Evolutionary conservation across 331 rosid genomes (phyloP), one percentile per base, ranked within the genome.

Genomic region (Phaseolus coccineus): DNA sequence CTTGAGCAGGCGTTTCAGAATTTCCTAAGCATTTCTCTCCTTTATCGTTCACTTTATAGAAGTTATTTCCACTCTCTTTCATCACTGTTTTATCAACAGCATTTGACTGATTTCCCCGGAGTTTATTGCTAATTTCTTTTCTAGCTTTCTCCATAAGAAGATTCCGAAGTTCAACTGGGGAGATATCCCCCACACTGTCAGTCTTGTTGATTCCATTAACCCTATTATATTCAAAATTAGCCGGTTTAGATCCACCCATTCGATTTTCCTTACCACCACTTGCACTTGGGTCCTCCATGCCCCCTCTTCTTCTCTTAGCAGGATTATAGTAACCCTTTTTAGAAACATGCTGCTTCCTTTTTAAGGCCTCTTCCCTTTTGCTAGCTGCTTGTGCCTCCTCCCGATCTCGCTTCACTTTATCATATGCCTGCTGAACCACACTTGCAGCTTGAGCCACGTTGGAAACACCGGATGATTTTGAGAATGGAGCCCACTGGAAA

Each of bases 341-440:
- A 31, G 86, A 81, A 77, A 3, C 86, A 57, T 83, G 77, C 78
- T 81, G 90, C 83, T 87, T 87, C 81, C 80, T 84, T 79, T 19
- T 74, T 25, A 84, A 78, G 55, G 86, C 88, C 30, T 87, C 84
- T 61, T 87, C 88, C 76, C 64, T 82, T 71, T 81, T 84, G 50
- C 64, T 79, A 71, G 90, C 86, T 4, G 84, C 90, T 75, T 84
- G 88, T 66, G 86, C 86, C 72, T 84, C 90, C 72, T 78, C 86
- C 8, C 90, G 88, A 27, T 78, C 88, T 59, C 90, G 84, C 81
- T 82, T 87, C 81, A 87, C 86, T 74, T 87, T 81, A 61, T 82
- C 83, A 75, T 82, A 84, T 28, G 88, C 86, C 76, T 84, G 88
- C 76, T 87, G 86, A 79, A 84, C 90, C 80, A 81, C 85, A 84